Percentiles rank a stretch among this genome's conserved stretches.
Conservation (phyloP, 805 yeast species). For the Saccharomycopsis javanensis region DNA sequence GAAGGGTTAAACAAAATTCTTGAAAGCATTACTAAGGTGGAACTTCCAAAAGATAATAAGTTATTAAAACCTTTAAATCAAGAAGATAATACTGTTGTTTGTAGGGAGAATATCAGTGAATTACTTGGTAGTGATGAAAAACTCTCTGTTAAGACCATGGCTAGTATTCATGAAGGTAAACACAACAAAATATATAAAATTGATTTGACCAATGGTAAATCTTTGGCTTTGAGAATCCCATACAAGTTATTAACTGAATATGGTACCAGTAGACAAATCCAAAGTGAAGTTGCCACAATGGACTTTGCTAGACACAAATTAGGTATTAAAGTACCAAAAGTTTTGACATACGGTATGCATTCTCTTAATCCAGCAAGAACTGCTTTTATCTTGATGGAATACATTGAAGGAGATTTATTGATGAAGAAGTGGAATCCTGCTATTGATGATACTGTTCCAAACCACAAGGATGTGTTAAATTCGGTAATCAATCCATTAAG, state of each 20-base stretch:
- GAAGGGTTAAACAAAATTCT: constrained; percentile 59
- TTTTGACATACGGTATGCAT: constrained; percentile 54
- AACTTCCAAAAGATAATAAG: constrained; percentile 22
- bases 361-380: constrained; percentile 52
- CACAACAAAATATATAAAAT: constrained; percentile 82
- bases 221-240: constrained; percentile 75
- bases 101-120: constrained; percentile 40
- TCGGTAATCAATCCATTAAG: constrained; percentile 64
- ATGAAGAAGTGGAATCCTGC: constrained; percentile 92
- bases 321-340: constrained; percentile 63
- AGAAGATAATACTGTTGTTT: constrained; percentile 32
- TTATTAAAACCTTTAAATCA: constrained; percentile 29
- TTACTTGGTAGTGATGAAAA: constrained; percentile 43
- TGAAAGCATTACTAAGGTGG: constrained; percentile 29
- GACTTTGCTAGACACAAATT: constrained; percentile 66
- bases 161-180: constrained; percentile 87
- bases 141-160: constrained; percentile 48
- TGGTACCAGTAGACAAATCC: constrained; percentile 56
- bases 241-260: constrained; percentile 63
- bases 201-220: constrained; percentile 48
- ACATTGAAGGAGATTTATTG: constrained; percentile 64
- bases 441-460: constrained; percentile 41
- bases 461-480: constrained; percentile 40
- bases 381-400: constrained; percentile 79
- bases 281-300: constrained; percentile 88